A percentile compares a stretch with the other conserved stretches of the same genome.
phyloP scores from a whole-genome alignment of 2,329 filamentous ascomycete species.

The Fusarium oxysporum region DNA sequence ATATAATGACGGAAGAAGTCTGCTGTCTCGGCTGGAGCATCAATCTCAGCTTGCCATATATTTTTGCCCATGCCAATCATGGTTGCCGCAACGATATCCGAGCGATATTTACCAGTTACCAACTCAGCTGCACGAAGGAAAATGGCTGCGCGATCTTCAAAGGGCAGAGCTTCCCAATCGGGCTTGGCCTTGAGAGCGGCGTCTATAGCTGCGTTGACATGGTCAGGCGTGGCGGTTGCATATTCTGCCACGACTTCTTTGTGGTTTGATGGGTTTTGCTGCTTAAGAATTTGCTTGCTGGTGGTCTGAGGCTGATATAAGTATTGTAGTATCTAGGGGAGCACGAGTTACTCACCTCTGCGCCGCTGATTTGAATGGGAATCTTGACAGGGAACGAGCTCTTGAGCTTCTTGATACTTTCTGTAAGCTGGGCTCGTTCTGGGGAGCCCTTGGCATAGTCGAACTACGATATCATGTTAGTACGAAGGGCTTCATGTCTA shows the following conservation, averaged over 20 bases:
- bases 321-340: fast-evolving
- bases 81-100: slow-evolving; percentile 33
- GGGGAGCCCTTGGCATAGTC: slow-evolving; percentile 38
- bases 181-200: slow-evolving; percentile 33
- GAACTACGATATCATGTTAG: slow-evolving; percentile 15
- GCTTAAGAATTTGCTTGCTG: slow-evolving; percentile 19
- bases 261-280: slow-evolving; percentile 34
- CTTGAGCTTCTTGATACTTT: slow-evolving; percentile 31
- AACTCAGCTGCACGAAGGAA: slow-evolving; percentile 34
- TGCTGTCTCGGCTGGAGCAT: slow-evolving; percentile 38
- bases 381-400: slow-evolving; percentile 28
- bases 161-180: slow-evolving; percentile 29
- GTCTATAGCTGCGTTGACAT: slow-evolving; percentile 36
- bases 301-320: not conserved
- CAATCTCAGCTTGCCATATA: slow-evolving; percentile 37
- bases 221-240: slow-evolving; percentile 28
- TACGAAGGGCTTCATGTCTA: fast-evolving
- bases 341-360: not conserved
- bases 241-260: slow-evolving; percentile 32
- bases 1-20: slow-evolving; percentile 51
- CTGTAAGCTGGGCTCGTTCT: slow-evolving; percentile 28
- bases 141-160: slow-evolving; percentile 33
- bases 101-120: slow-evolving; percentile 36
- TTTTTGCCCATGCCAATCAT: slow-evolving; percentile 41
- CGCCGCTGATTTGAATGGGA: slow-evolving; percentile 24